phyloP scores from a whole-genome alignment of 371 early-diverging fungal genomes.

The Syncephalastrum contaminatum region DNA sequence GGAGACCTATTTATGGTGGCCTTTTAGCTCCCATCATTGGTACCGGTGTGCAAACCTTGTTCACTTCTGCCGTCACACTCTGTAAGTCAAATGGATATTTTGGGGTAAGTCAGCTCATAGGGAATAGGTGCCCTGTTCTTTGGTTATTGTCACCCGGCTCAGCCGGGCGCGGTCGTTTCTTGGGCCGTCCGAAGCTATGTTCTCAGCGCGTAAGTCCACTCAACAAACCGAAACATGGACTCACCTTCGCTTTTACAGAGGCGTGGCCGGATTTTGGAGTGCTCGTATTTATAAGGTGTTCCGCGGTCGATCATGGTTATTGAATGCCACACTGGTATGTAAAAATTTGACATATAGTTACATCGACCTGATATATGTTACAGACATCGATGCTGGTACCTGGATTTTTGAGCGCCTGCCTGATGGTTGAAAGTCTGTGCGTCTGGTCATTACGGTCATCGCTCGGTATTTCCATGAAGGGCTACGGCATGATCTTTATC shows the following conservation, averaged over 20 bases:
- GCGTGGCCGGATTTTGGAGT: slow-evolving; percentile 39
- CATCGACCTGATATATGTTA: neutral
- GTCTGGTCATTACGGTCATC: slow-evolving; percentile 44
- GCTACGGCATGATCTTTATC: slow-evolving; percentile 28
- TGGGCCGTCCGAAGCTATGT: slow-evolving; percentile 22
- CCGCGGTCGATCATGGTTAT: slow-evolving; percentile 43
- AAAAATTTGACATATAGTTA: neutral
- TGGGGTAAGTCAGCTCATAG: neutral
- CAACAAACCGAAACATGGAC: neutral
- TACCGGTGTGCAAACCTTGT: slow-evolving; percentile 36
- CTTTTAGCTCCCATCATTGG: slow-evolving; percentile 46
- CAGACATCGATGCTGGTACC: slow-evolving; percentile 41
- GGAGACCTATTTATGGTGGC: slow-evolving; percentile 49
- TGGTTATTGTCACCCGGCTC: slow-evolving; percentile 33
- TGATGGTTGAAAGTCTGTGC: slow-evolving; percentile 23
- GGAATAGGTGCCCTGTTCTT: slow-evolving; percentile 8
- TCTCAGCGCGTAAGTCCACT: slow-evolving; percentile 23
- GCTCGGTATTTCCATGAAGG: slow-evolving; percentile 37
- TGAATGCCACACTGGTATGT: slow-evolving; percentile 41
- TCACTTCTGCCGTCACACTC: slow-evolving; percentile 15
- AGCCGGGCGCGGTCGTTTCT: slow-evolving; percentile 28
- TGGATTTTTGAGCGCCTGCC: slow-evolving; percentile 15
- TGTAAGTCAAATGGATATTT: slow-evolving; percentile 14
- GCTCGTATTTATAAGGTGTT: slow-evolving; percentile 46
- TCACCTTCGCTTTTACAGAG: slow-evolving; percentile 12